A percentile compares a stretch with the other conserved stretches of the same genome.
phyloP scores from a whole-genome alignment of 1,284 basidiomycete species.

The Boletus calvinii region DNA sequence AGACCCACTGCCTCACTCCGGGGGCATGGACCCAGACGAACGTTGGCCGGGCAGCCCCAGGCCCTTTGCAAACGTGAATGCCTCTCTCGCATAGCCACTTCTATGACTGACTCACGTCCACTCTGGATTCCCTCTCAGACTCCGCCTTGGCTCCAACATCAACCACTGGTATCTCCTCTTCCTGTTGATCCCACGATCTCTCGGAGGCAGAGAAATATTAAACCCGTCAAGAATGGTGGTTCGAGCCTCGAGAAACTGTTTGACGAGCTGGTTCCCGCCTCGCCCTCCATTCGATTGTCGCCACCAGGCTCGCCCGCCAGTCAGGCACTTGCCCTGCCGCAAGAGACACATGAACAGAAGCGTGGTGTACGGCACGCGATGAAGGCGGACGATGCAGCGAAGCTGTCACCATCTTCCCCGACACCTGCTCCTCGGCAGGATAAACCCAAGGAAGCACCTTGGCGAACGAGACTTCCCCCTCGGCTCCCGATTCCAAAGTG shows the following conservation, averaged over 20 bases:
- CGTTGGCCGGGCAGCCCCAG: conserved; percentile 19
- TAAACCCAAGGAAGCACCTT: conserved; percentile 15
- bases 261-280: conserved; percentile 17
- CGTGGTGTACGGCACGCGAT: not conserved
- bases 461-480: conserved; percentile 31
- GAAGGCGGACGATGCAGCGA: not conserved
- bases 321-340: conserved; percentile 1
- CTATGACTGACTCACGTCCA: not conserved
- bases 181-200: not conserved
- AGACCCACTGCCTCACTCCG: conserved; percentile 2
- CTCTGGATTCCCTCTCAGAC: conserved; percentile 1
- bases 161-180: conserved; percentile 14
- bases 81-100: not conserved
- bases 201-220: not conserved
- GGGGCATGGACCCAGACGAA: conserved; percentile 1
- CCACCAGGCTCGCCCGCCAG: conserved; percentile 18
- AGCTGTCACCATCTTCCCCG: not conserved
- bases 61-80: conserved; percentile 16
- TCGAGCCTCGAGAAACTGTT: conserved; percentile 20
- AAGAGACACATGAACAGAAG: not conserved
- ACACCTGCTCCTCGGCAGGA: conserved; percentile 3
- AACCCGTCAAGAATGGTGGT: not conserved
- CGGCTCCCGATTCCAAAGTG: conserved; percentile 33
- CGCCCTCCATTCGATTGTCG: conserved; percentile 25
- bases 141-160: conserved; percentile 16